Base-by-base conservation (phyloP, 2,329 filamentous ascomycete genomes). In the Calonectria pauciramosa region DNA sequence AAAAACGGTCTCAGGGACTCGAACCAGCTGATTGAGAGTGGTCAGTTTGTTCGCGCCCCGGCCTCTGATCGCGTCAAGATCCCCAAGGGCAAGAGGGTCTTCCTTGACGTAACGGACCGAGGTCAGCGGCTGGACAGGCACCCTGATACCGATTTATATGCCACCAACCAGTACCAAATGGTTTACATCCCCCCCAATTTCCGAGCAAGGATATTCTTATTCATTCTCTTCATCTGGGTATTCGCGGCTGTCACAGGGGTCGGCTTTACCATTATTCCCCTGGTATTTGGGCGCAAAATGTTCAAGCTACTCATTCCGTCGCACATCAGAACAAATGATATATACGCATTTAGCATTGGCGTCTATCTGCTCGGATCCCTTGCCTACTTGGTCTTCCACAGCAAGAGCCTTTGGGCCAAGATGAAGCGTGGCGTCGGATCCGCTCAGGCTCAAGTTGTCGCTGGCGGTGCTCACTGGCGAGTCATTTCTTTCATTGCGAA, bases 21-120 rank as follows among this genome's bases (percentile, higher is more conserved):
- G 0, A 84, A 87, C 1, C 88, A 92, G 73, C 84, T 98, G 72
- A 82, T 92, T 20, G 90, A 90, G 3, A 92, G 96, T 79, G 97
- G 97, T 7, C 91, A 90, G 72, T 99, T 96, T 83, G 96, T 98
- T 30, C 93, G 95, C 59, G 95, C 96, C n/a, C 97, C 97, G 14
- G 96, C 95, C 23, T 98, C 96, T 1, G 97, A 99, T 83, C 96
- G 98, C 83, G 95, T 98, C 78, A 95, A 97, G 81, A 96, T 99
- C 44, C 95, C 96, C 4, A 98, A 97, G 84, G 94, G 95, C 49
- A 90, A 90, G 60, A 87, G 89, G 20, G 96, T 98, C 4, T 99
- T 99, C 82, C 87, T 98, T 14, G 91, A 94, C 68, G 85, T 92
- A 32, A 94, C 96, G 74, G 87, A 91, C 54, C 89, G 92, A 49